Conservation (phyloP, 2,329 filamentous ascomycete genomes). For the Colletotrichum sp. region DNA sequence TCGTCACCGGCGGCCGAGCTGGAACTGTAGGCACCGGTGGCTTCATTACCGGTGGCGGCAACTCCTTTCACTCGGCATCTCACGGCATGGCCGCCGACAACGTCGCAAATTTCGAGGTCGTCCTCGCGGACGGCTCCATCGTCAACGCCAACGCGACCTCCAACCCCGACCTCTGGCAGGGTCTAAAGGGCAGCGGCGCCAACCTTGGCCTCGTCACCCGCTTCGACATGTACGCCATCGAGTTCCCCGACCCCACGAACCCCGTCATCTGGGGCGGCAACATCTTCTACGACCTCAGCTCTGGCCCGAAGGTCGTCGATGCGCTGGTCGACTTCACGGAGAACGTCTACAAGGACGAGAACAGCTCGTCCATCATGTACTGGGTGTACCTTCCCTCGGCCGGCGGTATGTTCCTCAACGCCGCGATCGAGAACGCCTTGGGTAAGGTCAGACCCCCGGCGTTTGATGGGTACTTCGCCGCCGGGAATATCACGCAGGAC, state of each 20-base stretch:
- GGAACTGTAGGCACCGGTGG: constrained; percentile 40
- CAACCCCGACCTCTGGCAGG: constrained; percentile 49
- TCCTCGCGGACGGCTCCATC: constrained; percentile 47
- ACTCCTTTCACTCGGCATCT: constrained; percentile 38
- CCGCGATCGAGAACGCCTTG: constrained; percentile 34
- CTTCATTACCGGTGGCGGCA: constrained; percentile 39
- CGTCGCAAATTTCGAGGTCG: constrained; percentile 49
- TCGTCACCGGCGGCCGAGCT: constrained; percentile 37
- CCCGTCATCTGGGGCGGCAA: constrained; percentile 36
- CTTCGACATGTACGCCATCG: constrained; percentile 35
- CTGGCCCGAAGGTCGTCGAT: constrained; percentile 27
- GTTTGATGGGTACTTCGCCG: constrained; percentile 31
- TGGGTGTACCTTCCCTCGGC: constrained; percentile 35
- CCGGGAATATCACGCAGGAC: constrained; percentile 26
- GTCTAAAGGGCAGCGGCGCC: constrained; percentile 50
- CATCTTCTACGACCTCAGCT: constrained; percentile 27
- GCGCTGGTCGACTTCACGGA: constrained; percentile 36
- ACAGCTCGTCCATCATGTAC: constrained; percentile 35
- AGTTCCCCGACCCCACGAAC: constrained; percentile 27
- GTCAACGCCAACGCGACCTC: constrained; percentile 42
- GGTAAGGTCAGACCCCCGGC: constrained; percentile 30
- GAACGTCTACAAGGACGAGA: constrained; percentile 33
- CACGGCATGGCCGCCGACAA: constrained; percentile 53
- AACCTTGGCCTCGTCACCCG: constrained; percentile 48
- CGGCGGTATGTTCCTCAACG: constrained; percentile 34